Evolutionary conservation across 139 green algal species (phyloP).

Genomic region (Spirogloea muscicola): DNA sequence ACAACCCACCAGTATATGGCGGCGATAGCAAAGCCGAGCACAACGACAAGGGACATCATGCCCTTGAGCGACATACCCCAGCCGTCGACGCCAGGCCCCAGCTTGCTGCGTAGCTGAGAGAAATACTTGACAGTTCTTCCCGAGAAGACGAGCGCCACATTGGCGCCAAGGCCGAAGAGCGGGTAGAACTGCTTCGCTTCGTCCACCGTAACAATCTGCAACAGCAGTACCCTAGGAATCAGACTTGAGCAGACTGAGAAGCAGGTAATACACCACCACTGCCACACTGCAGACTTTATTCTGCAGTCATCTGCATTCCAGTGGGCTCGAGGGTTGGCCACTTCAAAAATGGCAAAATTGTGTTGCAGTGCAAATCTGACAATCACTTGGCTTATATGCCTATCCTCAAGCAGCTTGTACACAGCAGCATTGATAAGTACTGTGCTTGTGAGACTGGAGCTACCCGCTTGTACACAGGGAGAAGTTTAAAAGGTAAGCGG

Average conservation of each 20-base stretch:
- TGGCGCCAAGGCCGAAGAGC: conserved; percentile 96
- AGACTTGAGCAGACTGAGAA: neutral
- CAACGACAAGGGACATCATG: conserved; percentile 95
- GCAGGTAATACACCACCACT: neutral
- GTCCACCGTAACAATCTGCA: conserved; percentile 90
- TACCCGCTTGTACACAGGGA: too few species aligned
- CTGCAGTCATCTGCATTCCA: neutral
- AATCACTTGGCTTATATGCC: neutral
- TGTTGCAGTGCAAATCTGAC: neutral
- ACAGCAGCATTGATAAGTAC: too few species aligned
- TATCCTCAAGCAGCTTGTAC: too few species aligned
- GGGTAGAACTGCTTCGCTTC: conserved; percentile 99
- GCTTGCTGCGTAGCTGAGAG: conserved; percentile 71
- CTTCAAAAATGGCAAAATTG: too few species aligned
- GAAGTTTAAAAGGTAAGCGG: too few species aligned
- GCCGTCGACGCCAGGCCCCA: conserved; percentile 91
- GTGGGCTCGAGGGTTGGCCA: too few species aligned
- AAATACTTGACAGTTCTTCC: conserved; percentile 95
- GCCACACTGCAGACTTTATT: neutral
- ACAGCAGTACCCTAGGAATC: neutral
- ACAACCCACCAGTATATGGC: conserved; percentile 84
- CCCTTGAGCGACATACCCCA: conserved; percentile 92
- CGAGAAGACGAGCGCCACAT: conserved; percentile 97
- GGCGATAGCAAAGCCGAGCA: conserved; percentile 71
- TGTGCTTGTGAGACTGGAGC: too few species aligned